Evolutionary conservation across 495 filamentous ascomycete species (phyloP).

Genomic region (Penicillium simplicissimum): DNA sequence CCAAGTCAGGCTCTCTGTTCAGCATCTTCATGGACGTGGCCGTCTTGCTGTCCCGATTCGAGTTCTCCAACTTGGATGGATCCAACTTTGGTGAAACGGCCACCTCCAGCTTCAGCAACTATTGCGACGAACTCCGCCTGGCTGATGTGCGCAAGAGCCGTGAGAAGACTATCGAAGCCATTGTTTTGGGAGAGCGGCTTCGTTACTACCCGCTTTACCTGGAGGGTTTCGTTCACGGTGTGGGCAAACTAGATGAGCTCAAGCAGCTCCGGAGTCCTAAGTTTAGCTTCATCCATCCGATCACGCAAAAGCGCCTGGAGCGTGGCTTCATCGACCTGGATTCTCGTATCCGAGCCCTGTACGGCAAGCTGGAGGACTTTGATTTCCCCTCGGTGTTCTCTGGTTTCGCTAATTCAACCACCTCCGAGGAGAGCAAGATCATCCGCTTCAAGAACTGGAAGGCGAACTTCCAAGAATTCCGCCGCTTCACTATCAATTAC

Average conservation of each 20-base stretch:
- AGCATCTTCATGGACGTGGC: slow-evolving; percentile 72
- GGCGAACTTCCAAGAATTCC: slow-evolving; percentile 67
- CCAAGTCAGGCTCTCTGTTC: slow-evolving; percentile 66
- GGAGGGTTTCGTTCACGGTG: slow-evolving; percentile 90
- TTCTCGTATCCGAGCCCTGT: slow-evolving; percentile 63
- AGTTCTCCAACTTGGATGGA: slow-evolving; percentile 79
- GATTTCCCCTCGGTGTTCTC: slow-evolving; percentile 90
- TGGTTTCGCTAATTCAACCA: slow-evolving; percentile 81
- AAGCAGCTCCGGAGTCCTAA: slow-evolving; percentile 66
- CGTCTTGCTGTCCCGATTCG: slow-evolving; percentile 65
- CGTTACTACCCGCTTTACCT: slow-evolving; percentile 79
- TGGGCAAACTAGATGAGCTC: slow-evolving; percentile 81
- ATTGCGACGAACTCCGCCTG: slow-evolving; percentile 71
- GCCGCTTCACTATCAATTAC: slow-evolving; percentile 71
- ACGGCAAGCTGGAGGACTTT: slow-evolving; percentile 72
- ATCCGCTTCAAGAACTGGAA: slow-evolving; percentile 87
- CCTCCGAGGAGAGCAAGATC: slow-evolving; percentile 67
- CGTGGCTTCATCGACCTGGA: slow-evolving; percentile 78
- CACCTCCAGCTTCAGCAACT: slow-evolving; percentile 70
- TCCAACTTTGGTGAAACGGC: slow-evolving; percentile 82
- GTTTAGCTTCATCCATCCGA: slow-evolving; percentile 63
- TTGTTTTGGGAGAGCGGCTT: slow-evolving; percentile 85
- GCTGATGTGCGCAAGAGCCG: slow-evolving; percentile 79
- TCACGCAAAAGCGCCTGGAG: slow-evolving; percentile 77
- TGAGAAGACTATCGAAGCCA: slow-evolving; percentile 87